phyloP scores from a whole-genome alignment of 257 asterid genomes.

The Nemophila menziesii region DNA sequence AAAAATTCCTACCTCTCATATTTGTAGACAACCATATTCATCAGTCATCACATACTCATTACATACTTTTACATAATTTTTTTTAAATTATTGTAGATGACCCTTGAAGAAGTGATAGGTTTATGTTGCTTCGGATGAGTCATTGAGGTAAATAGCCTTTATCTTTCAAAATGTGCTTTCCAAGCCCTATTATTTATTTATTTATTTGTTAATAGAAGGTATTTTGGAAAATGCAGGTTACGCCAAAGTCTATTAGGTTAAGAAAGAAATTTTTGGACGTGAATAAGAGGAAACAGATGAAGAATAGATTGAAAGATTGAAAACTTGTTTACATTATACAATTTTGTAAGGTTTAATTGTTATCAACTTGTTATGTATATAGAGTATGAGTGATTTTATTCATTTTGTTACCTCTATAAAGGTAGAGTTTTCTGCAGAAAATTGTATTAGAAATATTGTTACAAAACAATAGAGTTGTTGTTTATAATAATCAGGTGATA shows the following conservation, averaged over 20 bases:
- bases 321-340: background rate
- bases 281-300: constrained; percentile 73
- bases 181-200: background rate
- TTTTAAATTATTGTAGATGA: constrained; percentile 51
- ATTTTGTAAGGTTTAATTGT: background rate
- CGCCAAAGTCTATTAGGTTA: constrained; percentile 77
- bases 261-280: constrained; percentile 85
- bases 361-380: background rate
- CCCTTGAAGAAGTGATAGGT: constrained; percentile 95
- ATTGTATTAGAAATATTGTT: too few species aligned
- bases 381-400: background rate
- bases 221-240: constrained; percentile 44
- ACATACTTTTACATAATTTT: background rate
- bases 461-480: too few species aligned
- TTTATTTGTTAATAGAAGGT: background rate
- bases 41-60: too few species aligned
- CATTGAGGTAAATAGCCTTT: constrained; percentile 98
- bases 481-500: too few species aligned
- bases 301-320: constrained; percentile 67
- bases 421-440: too few species aligned
- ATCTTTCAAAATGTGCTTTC: too few species aligned
- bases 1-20: too few species aligned
- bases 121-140: constrained; percentile 90
- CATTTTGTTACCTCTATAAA: background rate
- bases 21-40: too few species aligned